Conservation (phyloP, 2,329 filamentous ascomycete species). For the Phaeosphaeria sp. region DNA sequence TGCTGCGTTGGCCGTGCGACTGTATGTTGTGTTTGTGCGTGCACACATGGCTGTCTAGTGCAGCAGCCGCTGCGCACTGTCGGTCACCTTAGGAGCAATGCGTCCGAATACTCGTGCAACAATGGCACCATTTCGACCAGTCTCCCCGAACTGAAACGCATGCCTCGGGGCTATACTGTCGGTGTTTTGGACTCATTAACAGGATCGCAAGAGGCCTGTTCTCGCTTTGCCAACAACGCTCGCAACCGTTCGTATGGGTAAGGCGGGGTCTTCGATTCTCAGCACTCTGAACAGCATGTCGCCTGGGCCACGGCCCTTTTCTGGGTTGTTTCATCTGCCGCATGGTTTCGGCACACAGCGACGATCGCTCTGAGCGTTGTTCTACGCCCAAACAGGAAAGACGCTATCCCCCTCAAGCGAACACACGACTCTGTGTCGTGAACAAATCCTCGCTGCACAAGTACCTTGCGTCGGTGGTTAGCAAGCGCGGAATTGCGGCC, state of each 20-base stretch:
- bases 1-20: slow-evolving; percentile 18
- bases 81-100: background rate
- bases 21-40: slow-evolving; percentile 12
- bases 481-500: background rate
- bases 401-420: background rate
- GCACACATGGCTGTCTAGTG: background rate
- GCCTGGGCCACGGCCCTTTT: slow-evolving; percentile 20
- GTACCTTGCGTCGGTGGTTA: background rate
- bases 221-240: slow-evolving; percentile 14
- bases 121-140: background rate
- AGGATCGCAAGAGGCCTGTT: slow-evolving; percentile 5
- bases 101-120: background rate
- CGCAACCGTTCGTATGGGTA: background rate
- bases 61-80: slow-evolving; percentile 2
- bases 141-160: background rate
- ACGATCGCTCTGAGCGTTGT: slow-evolving; percentile 31
- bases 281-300: slow-evolving; percentile 11
- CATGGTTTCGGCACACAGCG: slow-evolving; percentile 16
- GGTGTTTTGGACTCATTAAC: slow-evolving; percentile 14
- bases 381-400: slow-evolving; percentile 18
- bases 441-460: background rate
- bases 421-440: background rate
- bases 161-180: slow-evolving; percentile 3
- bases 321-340: slow-evolving; percentile 37
- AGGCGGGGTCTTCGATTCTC: slow-evolving; percentile 23